Base-by-base conservation (phyloP, 2,329 filamentous ascomycete genomes). In the Colletotrichum echinochloae region DNA sequence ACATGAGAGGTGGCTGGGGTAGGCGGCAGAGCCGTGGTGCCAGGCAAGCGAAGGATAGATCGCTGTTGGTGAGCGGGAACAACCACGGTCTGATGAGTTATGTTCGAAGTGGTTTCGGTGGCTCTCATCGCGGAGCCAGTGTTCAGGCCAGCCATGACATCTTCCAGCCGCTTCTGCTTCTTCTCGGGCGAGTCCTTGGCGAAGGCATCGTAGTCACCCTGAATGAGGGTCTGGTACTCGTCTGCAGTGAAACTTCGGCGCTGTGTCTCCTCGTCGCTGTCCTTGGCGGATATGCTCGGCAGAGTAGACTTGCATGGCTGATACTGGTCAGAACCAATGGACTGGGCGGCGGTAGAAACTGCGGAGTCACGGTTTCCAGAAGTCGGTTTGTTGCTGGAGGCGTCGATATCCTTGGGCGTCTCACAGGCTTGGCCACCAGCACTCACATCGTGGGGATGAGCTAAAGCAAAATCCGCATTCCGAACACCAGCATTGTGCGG, bases 201-300 rank as follows among this genome's bases (percentile, higher is more conserved):
- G 23, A 71, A 62, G 7, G 46, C 33, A 23, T 68, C 35, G 18
- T 41, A 71, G 23, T 68, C 64, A 18, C 63, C 52, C 37, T 71
- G 64, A 18, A 71, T 68, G 16, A 71, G 33, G 26, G 23, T 44
- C 46, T 55, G 65, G 23, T 60, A 68, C 8, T 71, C 68, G 11
- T 62, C 44, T 16, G 57, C 64, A 5, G 44, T 63, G 59, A 54
- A 71, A 46, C 68, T 63, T 18, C 35, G 44, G 30, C 52, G 57
- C 20, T 39, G 35, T n/a, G 39, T n/a, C 20, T 39, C 37, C 6
- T 59, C 14, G 28, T n/a, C 23, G 23, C 7, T n/a, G 20, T 3
- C 18, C 20, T 60, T 26, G 12, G 55, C 18, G 23, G 48, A 12
- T 33, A 41, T 18, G 20, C 49, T 57, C 14, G 41, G 48, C n/a